Base-by-base conservation (phyloP, 2,329 filamentous ascomycete species). In the Chaetomiaceae sp. region DNA sequence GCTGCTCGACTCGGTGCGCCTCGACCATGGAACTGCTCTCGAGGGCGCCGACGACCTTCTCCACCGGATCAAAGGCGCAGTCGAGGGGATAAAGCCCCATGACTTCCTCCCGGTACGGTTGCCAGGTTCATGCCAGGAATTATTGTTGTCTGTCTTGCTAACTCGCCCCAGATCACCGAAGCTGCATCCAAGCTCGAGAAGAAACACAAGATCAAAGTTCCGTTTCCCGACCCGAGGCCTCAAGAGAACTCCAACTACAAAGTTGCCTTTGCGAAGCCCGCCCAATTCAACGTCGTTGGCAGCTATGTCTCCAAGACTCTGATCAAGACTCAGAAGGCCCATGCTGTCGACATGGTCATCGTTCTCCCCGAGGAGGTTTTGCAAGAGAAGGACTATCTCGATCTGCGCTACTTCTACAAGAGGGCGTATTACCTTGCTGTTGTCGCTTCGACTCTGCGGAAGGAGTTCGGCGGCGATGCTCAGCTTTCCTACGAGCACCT, bases 351-450 rank as follows among this genome's bases (percentile, higher is more conserved):
- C 67, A 81, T 97, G 77, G 83, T 92, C 5, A 82, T 95, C 14
- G 86, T 87, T 42, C 95, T 99, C 82, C 92, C 93, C 5, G 68
- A 73, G 51, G 71, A 78, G 1, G 70, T 96, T 12, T 91, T 97
- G 62, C 89, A 96, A 63, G 88, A 95, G 39, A 97, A 97, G 70
- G 93, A 99, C 68, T 96, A 92, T 66, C 77, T 91, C 44, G 90
- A 96, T 66, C 79, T 93, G 73, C 82, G 93, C 55, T 97, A 95
- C 70, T 96, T 96, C 65, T 91, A 96, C 71, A 95, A 96, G 63
- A 78, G 91, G 56, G 87, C 93, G 12, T 97, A 92, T 68, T 97
- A 95, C 64, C 73, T 97, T 44, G 89, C 91, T 30, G 89, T 87
- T 57, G 73, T 97, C 50, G 83, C 89, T 13, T 82, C 81, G 25